Conservation (phyloP, 768 basidiomycete genomes). For the Sistotremastrum niveocremeum region DNA sequence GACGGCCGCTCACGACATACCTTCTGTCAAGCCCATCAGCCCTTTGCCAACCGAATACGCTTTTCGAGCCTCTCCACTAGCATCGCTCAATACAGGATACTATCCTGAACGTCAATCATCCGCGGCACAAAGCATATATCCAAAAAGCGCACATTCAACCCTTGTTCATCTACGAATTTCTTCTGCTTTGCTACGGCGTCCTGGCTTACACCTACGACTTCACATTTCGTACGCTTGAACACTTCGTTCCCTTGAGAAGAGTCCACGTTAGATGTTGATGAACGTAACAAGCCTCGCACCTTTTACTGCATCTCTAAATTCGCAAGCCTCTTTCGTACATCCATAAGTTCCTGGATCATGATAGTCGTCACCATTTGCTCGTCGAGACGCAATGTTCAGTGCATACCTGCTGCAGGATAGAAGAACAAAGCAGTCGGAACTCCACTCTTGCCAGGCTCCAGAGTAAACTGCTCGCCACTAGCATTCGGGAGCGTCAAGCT, state of each 20-base stretch:
- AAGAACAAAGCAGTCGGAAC: constrained; percentile 66
- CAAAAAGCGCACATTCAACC: constrained; percentile 37
- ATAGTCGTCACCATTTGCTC: constrained; percentile 3
- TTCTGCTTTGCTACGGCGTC: constrained; percentile 65
- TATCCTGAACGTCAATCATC: constrained; percentile 12
- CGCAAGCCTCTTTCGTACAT: constrained; percentile 73
- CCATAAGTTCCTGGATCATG: constrained; percentile 45
- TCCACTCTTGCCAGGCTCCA: constrained; percentile 43
- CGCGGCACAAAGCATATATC: neutral
- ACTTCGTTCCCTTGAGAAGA: constrained; percentile 33
- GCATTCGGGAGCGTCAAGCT: constrained; percentile 49
- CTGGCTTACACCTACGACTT: constrained; percentile 61
- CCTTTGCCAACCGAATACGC: constrained; percentile 55
- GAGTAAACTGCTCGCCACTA: constrained; percentile 44
- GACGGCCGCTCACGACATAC: constrained; percentile 7
- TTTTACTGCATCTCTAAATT: constrained; percentile 66
- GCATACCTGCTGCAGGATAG: constrained; percentile 55
- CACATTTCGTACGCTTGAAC: constrained; percentile 50
- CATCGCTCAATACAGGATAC: constrained; percentile 74
- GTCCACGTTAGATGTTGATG: neutral
- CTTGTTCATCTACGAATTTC: constrained; percentile 56
- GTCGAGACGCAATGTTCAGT: neutral
- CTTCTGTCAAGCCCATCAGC: constrained; percentile 47
- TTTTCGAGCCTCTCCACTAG: constrained; percentile 44
- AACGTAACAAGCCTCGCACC: constrained; percentile 25